phyloP scores from a whole-genome alignment of 768 basidiomycete genomes.

The Collybia nuda region DNA sequence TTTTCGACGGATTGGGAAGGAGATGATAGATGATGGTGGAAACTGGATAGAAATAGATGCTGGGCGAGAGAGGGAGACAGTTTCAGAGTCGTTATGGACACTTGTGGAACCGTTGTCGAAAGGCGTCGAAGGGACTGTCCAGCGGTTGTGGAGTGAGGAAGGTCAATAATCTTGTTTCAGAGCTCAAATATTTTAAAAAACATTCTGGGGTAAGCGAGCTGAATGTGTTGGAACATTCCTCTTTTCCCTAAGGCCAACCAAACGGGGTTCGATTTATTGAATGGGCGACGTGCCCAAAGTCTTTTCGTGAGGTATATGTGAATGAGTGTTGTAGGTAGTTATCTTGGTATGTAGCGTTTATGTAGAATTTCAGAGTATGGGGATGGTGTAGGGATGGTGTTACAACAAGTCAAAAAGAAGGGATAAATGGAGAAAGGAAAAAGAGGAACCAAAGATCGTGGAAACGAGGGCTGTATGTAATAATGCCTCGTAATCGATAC shows the following conservation, averaged over 20 bases:
- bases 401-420: background rate
- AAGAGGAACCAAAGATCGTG: slow-evolving; percentile 13
- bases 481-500: background rate
- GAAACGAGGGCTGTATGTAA: background rate
- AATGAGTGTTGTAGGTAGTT: too few relatives aligned
- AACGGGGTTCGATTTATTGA: too few relatives aligned
- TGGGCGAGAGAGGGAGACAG: slow-evolving; percentile 44
- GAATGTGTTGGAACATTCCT: too few relatives aligned
- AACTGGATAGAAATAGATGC: slow-evolving; percentile 64
- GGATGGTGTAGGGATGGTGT: background rate
- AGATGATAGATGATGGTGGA: slow-evolving; percentile 33
- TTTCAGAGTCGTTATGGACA: slow-evolving; percentile 57
- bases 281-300: too few relatives aligned
- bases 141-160: slow-evolving; percentile 48
- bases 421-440: background rate
- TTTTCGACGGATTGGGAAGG: slow-evolving; percentile 57
- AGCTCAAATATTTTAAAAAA: background rate
- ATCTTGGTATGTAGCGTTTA: too few relatives aligned
- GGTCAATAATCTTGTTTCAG: slow-evolving; percentile 1
- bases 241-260: too few relatives aligned
- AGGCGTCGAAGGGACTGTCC: slow-evolving; percentile 40
- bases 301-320: too few relatives aligned
- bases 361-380: background rate
- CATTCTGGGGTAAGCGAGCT: background rate
- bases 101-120: slow-evolving; percentile 41